phyloP scores from a whole-genome alignment of 2,329 filamentous ascomycete species.

The Ilyonectria sp. region DNA sequence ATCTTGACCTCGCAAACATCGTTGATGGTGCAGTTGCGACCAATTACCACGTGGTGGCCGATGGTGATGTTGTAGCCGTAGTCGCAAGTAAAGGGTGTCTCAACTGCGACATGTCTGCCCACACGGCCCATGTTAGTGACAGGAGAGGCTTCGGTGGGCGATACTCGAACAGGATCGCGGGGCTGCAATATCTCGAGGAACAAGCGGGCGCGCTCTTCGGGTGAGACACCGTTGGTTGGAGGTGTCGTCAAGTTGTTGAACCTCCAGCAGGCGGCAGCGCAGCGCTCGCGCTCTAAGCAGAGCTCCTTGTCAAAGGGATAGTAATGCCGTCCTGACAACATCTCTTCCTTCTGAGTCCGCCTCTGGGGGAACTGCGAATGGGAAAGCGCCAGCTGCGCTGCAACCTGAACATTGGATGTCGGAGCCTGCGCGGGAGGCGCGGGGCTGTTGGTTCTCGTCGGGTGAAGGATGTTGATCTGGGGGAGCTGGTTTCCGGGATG shows the following conservation, averaged over 20 bases:
- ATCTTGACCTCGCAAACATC: slow-evolving; percentile 90
- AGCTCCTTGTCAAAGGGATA: slow-evolving; percentile 85
- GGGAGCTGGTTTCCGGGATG: slow-evolving; percentile 68
- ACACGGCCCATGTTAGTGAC: slow-evolving; percentile 73
- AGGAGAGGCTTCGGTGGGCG: slow-evolving; percentile 68
- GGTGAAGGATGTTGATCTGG: slow-evolving; percentile 71
- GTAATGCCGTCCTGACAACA: slow-evolving; percentile 86
- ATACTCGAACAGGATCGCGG: slow-evolving; percentile 68
- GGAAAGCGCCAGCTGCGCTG: slow-evolving; percentile 72
- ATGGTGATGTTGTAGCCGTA: slow-evolving; percentile 97
- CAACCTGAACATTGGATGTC: slow-evolving; percentile 65
- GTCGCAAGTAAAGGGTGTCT: slow-evolving; percentile 92
- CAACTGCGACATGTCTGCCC: slow-evolving; percentile 83
- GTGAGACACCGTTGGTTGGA: slow-evolving; percentile 79
- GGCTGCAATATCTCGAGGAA: slow-evolving; percentile 82
- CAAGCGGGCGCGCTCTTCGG: slow-evolving; percentile 76
- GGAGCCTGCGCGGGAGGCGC: slow-evolving; percentile 56
- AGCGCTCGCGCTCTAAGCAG: slow-evolving; percentile 86
- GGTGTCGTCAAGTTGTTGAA: slow-evolving; percentile 87
- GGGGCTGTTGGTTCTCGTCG: slow-evolving; percentile 65
- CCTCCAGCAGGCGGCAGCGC: slow-evolving; percentile 83
- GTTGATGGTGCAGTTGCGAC: slow-evolving; percentile 86
- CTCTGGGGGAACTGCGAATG: slow-evolving; percentile 65
- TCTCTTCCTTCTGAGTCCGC: slow-evolving; percentile 88
- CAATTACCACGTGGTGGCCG: slow-evolving; percentile 87